phyloP scores from a whole-genome alignment of 1,284 basidiomycete species.

The Termitomyces sp. region DNA sequence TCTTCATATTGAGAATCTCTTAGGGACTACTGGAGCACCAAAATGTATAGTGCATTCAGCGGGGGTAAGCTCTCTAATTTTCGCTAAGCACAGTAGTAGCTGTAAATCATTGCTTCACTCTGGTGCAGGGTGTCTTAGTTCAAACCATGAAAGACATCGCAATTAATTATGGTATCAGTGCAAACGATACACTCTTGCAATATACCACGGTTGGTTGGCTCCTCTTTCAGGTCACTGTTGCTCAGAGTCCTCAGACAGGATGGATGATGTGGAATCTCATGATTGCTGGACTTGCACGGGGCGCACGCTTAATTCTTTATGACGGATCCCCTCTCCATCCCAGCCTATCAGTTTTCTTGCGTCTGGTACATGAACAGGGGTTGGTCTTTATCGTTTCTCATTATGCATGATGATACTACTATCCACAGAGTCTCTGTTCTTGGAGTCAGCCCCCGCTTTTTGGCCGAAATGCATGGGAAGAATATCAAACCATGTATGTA shows the following conservation, averaged over 20 bases:
- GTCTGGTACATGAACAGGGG: slow-evolving; percentile 55
- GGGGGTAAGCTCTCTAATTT: slow-evolving; percentile 52
- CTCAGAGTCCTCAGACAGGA: slow-evolving; percentile 41
- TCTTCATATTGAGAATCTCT: slow-evolving; percentile 35
- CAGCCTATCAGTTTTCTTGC: slow-evolving; percentile 46
- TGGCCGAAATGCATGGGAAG: slow-evolving; percentile 53
- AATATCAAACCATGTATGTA: slow-evolving; percentile 46
- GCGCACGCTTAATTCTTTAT: slow-evolving; percentile 51
- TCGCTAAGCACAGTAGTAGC: not conserved
- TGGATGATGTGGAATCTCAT: slow-evolving; percentile 76
- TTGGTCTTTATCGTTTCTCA: slow-evolving; percentile 22
- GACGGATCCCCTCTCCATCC: slow-evolving; percentile 69
- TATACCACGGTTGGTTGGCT: slow-evolving; percentile 50
- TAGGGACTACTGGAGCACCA: slow-evolving; percentile 76
- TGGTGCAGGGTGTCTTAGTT: slow-evolving; percentile 52
- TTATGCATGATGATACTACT: not conserved
- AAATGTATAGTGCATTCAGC: slow-evolving; percentile 82
- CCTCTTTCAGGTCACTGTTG: slow-evolving; percentile 14
- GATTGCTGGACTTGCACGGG: slow-evolving; percentile 47
- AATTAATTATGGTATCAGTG: slow-evolving; percentile 37
- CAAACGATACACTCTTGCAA: slow-evolving; percentile 58
- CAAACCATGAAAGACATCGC: slow-evolving; percentile 54
- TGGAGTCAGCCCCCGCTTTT: slow-evolving; percentile 63
- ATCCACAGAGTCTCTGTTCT: slow-evolving; percentile 46
- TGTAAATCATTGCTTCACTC: not conserved